These are phyloP conservation scores for Acanthamoeba healyi DNA, from an alignment of 208 protist species.

Conservation along the genomic window DNA sequence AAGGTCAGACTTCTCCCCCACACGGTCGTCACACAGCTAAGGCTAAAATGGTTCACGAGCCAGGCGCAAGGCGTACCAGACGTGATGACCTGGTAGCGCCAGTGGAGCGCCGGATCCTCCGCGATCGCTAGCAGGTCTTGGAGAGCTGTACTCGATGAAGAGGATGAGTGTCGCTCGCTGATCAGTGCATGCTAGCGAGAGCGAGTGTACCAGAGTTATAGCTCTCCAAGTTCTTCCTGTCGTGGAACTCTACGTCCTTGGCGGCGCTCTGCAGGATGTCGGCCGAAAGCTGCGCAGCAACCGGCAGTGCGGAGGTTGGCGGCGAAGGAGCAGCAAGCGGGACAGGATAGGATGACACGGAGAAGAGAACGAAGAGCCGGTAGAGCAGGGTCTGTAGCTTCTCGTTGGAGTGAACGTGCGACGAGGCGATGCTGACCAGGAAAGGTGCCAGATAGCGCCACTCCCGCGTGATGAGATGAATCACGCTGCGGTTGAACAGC, in stretches of 20 bases:
- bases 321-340: background rate
- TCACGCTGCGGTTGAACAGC: background rate
- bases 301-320: background rate
- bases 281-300: background rate
- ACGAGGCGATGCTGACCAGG: background rate
- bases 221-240: constrained; percentile 52
- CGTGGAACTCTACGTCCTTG: constrained; percentile 20
- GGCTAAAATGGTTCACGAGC: background rate
- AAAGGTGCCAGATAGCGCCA: constrained; percentile 68
- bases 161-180: too few relatives aligned
- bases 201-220: constrained; percentile 7
- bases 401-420: constrained; percentile 38
- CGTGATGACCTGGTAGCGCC: constrained; percentile 61
- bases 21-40: background rate
- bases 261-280: background rate
- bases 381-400: constrained; percentile 29
- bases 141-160: too few relatives aligned
- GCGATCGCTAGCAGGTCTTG: constrained; percentile 12
- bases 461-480: constrained; percentile 29
- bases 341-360: background rate
- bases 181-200: background rate
- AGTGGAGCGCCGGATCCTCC: constrained; percentile 38
- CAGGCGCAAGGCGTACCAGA: background rate
- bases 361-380: constrained; percentile 41
- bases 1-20: background rate